These are phyloP conservation scores for Acmispon strigosus DNA, from an alignment of 306 rosid genomes.

Conservation along the genomic window DNA sequence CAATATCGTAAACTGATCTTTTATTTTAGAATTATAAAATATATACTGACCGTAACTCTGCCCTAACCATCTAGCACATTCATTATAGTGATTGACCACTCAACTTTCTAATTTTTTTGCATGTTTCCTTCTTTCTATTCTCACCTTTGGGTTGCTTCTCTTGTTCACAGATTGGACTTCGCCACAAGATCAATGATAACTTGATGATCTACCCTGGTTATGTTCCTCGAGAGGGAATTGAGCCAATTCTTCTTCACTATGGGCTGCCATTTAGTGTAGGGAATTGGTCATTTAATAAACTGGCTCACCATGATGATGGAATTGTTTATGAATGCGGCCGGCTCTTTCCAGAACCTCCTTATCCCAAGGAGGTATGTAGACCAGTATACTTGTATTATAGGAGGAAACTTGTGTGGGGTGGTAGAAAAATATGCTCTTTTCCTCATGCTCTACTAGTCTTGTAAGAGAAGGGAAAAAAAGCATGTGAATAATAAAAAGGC, in stretches of 20 bases:
- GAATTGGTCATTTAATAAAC: constrained; percentile 90
- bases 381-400: background rate
- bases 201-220: constrained; percentile 97
- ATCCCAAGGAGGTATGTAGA: constrained; percentile 74
- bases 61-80: background rate
- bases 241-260: constrained; percentile 93
- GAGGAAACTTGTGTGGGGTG: background rate
- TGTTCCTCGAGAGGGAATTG: constrained; percentile 67
- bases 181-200: constrained; percentile 92
- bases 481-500: background rate
- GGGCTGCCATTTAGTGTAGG: constrained; percentile 82
- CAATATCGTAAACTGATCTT: background rate
- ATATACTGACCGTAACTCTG: background rate
- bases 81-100: background rate
- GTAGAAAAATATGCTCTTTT: background rate
- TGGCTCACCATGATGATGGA: constrained; percentile 72
- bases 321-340: constrained; percentile 71
- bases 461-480: constrained; percentile 1
- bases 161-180: constrained; percentile 73
- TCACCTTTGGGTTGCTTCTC: background rate
- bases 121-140: constrained; percentile 2
- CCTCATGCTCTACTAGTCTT: background rate
- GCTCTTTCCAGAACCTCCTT: constrained; percentile 96
- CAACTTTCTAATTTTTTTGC: constrained; percentile 6
- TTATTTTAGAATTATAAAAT: background rate